A percentile compares a stretch with the other conserved stretches of the same genome.
Conservation (phyloP, 495 filamentous ascomycete species). For the Xylaria intraflava region DNA sequence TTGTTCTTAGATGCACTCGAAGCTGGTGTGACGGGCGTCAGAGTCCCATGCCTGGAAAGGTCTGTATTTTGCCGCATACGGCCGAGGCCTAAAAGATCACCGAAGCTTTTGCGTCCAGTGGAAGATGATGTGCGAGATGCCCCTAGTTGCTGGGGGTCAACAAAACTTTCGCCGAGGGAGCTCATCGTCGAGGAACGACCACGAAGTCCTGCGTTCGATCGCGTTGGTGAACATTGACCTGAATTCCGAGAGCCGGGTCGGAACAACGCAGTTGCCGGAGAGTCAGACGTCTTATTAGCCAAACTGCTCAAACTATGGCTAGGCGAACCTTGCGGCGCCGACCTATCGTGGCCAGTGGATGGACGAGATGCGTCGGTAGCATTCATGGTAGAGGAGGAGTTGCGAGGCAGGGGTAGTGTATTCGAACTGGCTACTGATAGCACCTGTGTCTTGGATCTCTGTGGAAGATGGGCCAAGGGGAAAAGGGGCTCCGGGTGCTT, state of each 20-base stretch:
- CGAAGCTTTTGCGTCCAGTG: constrained; percentile 81
- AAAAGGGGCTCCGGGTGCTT: constrained; percentile 82
- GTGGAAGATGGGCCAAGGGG: constrained; percentile 58
- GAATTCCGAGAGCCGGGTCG: constrained; percentile 62
- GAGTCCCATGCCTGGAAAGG: constrained; percentile 52
- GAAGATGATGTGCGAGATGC: constrained; percentile 71
- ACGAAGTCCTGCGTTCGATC: constrained; percentile 48
- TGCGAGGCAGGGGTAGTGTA: constrained; percentile 21
- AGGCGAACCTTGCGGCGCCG: constrained; percentile 32
- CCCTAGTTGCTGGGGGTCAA: constrained; percentile 49
- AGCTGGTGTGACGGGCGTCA: constrained; percentile 58
- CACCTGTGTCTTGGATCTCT: constrained; percentile 43
- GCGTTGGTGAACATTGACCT: constrained; percentile 62
- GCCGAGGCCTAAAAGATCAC: constrained; percentile 73
- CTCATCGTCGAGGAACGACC: constrained; percentile 87
- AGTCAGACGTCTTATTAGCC: constrained; percentile 23
- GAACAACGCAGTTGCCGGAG: constrained; percentile 53
- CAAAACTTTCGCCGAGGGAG: constrained; percentile 58
- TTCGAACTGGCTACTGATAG: constrained; percentile 26
- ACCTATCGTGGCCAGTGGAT: constrained; percentile 38
- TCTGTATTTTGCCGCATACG: constrained; percentile 75
- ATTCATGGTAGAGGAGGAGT: constrained; percentile 20
- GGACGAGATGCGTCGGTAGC: constrained; percentile 45
- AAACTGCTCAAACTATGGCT: constrained; percentile 10
- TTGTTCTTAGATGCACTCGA: constrained; percentile 63